A percentile compares a stretch with the other conserved stretches of the same genome.
Evolutionary conservation across 2,329 filamentous ascomycete genomes (phyloP).

Genomic region (Davidsoniella neocaledoniae): DNA sequence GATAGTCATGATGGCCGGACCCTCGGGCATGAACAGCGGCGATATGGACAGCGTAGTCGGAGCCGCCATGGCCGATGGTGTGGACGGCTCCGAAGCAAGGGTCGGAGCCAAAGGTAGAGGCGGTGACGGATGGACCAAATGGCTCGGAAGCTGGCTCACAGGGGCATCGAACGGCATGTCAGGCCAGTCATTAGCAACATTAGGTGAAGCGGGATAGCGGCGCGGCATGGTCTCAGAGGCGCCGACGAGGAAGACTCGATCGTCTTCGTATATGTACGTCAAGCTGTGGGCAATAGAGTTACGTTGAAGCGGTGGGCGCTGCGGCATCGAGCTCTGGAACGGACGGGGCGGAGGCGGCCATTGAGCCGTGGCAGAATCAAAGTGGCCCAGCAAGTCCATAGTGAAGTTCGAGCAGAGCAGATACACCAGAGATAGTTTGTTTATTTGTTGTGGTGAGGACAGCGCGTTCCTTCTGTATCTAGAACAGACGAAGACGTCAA

Average conservation of each 20-base stretch:
- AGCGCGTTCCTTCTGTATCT: too few relatives aligned
- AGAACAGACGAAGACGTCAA: too few relatives aligned
- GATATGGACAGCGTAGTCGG: background rate
- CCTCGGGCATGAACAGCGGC: background rate
- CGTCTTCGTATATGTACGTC: too few relatives aligned
- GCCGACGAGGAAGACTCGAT: too few relatives aligned
- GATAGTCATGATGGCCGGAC: background rate
- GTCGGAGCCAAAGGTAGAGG: background rate
- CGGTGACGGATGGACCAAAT: background rate
- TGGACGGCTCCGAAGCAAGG: background rate
- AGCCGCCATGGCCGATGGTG: background rate
- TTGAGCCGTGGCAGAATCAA: background rate
- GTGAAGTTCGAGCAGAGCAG: too few relatives aligned
- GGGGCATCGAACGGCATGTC: background rate
- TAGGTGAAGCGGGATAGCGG: background rate
- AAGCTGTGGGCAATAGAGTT: background rate
- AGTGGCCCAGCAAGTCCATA: too few relatives aligned
- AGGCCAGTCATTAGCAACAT: background rate
- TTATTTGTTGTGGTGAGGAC: too few relatives aligned
- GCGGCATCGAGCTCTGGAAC: background rate
- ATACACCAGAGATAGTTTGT: too few relatives aligned
- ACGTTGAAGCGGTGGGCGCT: background rate
- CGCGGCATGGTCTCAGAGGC: slow-evolving; percentile 3
- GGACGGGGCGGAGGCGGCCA: slow-evolving; percentile 8
- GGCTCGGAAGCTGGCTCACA: too few relatives aligned